These are phyloP conservation scores for Nevesoporus exiguus DNA, from an alignment of 768 basidiomycete genomes.

Conservation along the genomic window DNA sequence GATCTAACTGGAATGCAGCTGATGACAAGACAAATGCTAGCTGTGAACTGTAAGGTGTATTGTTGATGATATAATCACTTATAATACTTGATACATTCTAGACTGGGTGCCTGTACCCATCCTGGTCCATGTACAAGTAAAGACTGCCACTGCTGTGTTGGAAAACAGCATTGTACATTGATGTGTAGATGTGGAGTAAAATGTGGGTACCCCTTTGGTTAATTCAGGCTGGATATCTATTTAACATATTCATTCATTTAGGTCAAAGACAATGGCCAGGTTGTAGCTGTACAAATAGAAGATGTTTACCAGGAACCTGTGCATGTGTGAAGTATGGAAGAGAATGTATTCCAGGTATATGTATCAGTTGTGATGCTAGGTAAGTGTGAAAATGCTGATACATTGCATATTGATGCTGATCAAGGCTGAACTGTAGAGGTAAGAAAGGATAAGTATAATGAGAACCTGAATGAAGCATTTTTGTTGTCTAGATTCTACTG, in stretches of 20 bases:
- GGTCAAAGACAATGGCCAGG: constrained; percentile 16
- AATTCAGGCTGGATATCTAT: neutral
- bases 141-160: constrained; percentile 40
- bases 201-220: constrained; percentile 32
- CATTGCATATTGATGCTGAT: neutral
- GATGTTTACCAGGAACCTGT: constrained; percentile 29
- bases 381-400: constrained; percentile 14
- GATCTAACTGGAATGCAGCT: constrained; percentile 9
- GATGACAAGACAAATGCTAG: neutral
- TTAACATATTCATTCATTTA: neutral
- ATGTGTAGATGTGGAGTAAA: constrained; percentile 44
- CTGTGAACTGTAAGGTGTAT: constrained; percentile 15
- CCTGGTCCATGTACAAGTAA: constrained; percentile 42
- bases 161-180: constrained; percentile 41
- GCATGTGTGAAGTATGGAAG: constrained; percentile 33
- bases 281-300: constrained; percentile 28
- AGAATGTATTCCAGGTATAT: constrained; percentile 56
- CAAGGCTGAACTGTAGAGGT: constrained; percentile 20
- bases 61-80: neutral
- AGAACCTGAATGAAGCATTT: neutral
- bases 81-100: constrained; percentile 6
- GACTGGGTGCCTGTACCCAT: constrained; percentile 43
- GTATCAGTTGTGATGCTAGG: constrained; percentile 43
- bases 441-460: neutral
- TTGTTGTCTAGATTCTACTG: constrained; percentile 14